Evolutionary conservation across 2,329 filamentous ascomycete genomes (phyloP).

Genomic region (Pseudocercospora fijiensis): DNA sequence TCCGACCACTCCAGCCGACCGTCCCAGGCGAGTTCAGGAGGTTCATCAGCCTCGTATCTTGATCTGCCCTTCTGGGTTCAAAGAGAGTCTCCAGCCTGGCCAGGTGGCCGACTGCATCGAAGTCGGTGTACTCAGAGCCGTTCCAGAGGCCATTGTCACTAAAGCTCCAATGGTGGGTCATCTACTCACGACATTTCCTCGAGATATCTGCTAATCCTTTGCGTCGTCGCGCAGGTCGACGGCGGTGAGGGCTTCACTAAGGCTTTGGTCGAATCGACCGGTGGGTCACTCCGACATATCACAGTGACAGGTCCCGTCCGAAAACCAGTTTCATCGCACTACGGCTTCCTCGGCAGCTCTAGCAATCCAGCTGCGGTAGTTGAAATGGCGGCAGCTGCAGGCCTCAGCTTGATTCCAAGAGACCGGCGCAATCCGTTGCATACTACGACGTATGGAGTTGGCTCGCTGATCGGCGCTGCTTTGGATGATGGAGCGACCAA

Average conservation of each 20-base stretch:
- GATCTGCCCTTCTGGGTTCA: slow-evolving; percentile 56
- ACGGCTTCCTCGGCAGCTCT: slow-evolving; percentile 46
- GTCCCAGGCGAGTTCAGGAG: slow-evolving; percentile 14
- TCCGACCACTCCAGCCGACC: slow-evolving; percentile 17
- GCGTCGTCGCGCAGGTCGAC: slow-evolving; percentile 38
- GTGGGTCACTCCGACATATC: slow-evolving; percentile 42
- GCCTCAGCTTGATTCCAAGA: slow-evolving; percentile 51
- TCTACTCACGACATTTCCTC: not conserved
- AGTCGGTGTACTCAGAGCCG: slow-evolving; percentile 47
- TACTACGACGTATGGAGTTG: slow-evolving; percentile 55
- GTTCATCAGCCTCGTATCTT: slow-evolving; percentile 43
- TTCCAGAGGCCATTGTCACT: slow-evolving; percentile 45
- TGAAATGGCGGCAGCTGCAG: slow-evolving; percentile 56
- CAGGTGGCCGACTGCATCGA: slow-evolving; percentile 55
- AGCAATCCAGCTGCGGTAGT: slow-evolving; percentile 47
- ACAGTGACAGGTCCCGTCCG: slow-evolving; percentile 50
- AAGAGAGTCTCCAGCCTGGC: slow-evolving; percentile 52
- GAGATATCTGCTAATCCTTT: not conserved
- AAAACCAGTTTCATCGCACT: slow-evolving; percentile 45
- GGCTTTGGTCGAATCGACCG: slow-evolving; percentile 48
- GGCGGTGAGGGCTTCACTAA: slow-evolving; percentile 55
- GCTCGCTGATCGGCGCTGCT: slow-evolving; percentile 50
- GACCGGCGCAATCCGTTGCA: slow-evolving; percentile 47
- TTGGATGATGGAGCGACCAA: slow-evolving; percentile 48
- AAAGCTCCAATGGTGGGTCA: slow-evolving; percentile 48